Conservation (phyloP, 345 rosid species). For the Alliaria petiolata region DNA sequence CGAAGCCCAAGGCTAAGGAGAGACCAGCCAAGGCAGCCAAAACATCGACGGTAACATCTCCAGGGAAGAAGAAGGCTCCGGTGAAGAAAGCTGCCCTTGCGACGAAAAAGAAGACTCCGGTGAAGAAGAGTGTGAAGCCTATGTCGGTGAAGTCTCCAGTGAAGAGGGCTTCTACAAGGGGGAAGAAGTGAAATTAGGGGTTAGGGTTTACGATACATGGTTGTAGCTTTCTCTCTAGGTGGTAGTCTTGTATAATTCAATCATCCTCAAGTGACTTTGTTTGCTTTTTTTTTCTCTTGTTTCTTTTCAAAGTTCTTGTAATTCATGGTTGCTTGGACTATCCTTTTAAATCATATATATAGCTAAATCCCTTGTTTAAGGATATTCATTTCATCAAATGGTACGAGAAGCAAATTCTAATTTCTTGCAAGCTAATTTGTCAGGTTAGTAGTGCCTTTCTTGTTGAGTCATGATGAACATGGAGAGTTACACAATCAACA, state of each 20-base stretch:
- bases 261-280: neutral
- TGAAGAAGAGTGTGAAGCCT: constrained; percentile 51
- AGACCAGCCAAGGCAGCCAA: constrained; percentile 56
- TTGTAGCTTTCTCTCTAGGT: constrained; percentile 9
- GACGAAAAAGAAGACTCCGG: constrained; percentile 52
- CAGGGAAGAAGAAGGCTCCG: constrained; percentile 34
- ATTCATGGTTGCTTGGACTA: neutral
- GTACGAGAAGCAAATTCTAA: neutral
- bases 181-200: constrained; percentile 33
- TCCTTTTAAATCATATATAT: constrained; percentile 17
- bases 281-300: neutral
- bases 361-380: neutral
- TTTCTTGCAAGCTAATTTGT: neutral
- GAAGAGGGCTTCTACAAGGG: constrained; percentile 42
- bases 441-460: too few relatives aligned
- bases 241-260: constrained; percentile 29
- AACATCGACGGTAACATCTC: constrained; percentile 54
- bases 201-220: neutral
- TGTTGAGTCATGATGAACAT: neutral
- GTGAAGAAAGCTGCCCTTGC: constrained; percentile 35
- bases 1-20: constrained; percentile 46
- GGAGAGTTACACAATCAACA: neutral
- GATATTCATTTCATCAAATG: neutral
- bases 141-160: constrained; percentile 61
- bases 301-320: neutral